These are phyloP conservation scores for Akanthomyces muscarius DNA, from an alignment of 2,329 filamentous ascomycete genomes.

Conservation along the genomic window DNA sequence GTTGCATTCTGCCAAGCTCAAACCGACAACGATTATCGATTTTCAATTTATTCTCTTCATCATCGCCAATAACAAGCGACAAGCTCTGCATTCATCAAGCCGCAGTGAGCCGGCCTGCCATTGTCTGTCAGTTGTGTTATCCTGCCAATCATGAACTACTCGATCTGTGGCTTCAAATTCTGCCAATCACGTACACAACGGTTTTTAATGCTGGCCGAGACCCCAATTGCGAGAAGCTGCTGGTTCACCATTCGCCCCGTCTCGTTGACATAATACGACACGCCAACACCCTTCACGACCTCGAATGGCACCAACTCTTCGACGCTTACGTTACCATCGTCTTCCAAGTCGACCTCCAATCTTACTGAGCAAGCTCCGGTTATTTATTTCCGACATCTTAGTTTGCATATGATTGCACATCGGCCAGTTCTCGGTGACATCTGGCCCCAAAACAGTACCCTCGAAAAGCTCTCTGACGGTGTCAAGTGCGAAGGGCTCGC, in stretches of 20 bases:
- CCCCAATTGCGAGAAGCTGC: neutral
- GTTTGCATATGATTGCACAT: neutral
- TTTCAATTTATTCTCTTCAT: neutral
- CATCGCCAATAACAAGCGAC: neutral
- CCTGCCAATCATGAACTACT: constrained; percentile 14
- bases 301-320: neutral
- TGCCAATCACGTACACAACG: neutral
- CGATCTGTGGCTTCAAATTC: neutral
- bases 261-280: neutral
- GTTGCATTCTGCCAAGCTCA: constrained; percentile 12
- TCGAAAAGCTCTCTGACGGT: neutral
- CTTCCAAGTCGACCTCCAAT: neutral
- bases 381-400: neutral
- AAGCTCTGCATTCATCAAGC: neutral
- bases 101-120: neutral
- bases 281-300: neutral
- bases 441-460: neutral
- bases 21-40: constrained; percentile 3
- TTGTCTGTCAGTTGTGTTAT: constrained; percentile 1
- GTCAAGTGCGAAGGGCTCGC: constrained; percentile 33
- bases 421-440: neutral
- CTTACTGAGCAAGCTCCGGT: neutral
- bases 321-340: neutral
- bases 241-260: neutral
- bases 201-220: neutral